Evolutionary conservation across 768 basidiomycete genomes (phyloP), one percentile per base, ranked within the genome.

Genomic region (Boletus fagicola): DNA sequence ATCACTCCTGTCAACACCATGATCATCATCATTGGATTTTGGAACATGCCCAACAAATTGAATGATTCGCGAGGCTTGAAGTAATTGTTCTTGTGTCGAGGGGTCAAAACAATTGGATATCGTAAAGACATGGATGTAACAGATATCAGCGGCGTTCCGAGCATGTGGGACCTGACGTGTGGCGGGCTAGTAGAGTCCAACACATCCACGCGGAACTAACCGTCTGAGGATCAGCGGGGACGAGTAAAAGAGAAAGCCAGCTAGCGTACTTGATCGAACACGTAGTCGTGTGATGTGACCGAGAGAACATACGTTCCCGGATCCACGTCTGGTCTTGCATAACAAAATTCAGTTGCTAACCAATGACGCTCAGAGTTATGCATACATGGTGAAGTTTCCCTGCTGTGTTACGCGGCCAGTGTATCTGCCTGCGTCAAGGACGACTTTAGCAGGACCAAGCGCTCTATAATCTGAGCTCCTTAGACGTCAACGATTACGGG

Each of bases 21-120:
- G 69, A 92, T 79, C 56, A 93, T 73, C 79, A 89, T 88, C 90
- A 93, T 92, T 8, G 90, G 90, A 67, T 84, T 93, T 56, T 86
- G 82, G 65, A 93, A 76, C 87, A 93, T 91, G 51, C 76, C 83
- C 55, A 87, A 53, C 24, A 90, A 60, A 69, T 87, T 87, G 78
- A 93, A 93, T 18, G 84, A 83, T 68, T 91, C 81, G 33, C 69
- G 81, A 26, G 87, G 84, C 30, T 84, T 76, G 67, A 88, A 92
- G 70, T 87, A 93, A 49, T 65, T 74, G 64, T 83, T 77, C 67
- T 78, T 83, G 54, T 78, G 76, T 53, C 80, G 81, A 5, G 88
- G 78, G 2, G 72, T 65, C 49, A 93, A 68, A 11, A 73, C 69
- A 48, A 91, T 75, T 0, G 89, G 90, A 67, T 90, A 83, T 5